These are phyloP conservation scores for Gymnopus androsaceus DNA, from an alignment of 1,284 basidiomycete genomes.

Conservation along the genomic window DNA sequence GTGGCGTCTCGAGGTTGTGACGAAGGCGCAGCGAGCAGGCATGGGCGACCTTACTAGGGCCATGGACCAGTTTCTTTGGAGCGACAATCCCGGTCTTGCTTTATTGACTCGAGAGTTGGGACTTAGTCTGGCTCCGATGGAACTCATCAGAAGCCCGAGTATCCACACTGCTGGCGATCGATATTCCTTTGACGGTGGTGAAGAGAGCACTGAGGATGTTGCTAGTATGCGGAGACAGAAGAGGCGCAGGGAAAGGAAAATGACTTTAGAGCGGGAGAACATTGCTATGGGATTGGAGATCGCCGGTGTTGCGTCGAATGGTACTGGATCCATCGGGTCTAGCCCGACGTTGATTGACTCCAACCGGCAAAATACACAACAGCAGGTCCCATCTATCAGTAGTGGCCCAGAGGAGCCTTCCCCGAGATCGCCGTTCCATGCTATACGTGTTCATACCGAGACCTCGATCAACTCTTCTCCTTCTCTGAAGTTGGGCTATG, in stretches of 20 bases:
- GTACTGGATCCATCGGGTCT: too few species aligned
- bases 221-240: slow-evolving; percentile 1
- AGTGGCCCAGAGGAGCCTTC: neutral
- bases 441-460: neutral
- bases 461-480: too few species aligned
- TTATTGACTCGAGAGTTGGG: neutral
- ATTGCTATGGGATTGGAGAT: slow-evolving; percentile 13
- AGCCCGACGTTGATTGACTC: neutral
- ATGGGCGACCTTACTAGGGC: slow-evolving; percentile 55
- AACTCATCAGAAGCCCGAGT: slow-evolving; percentile 7
- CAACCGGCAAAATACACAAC: neutral
- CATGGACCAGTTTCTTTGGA: slow-evolving; percentile 47
- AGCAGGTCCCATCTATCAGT: neutral
- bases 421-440: neutral
- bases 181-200: neutral
- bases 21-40: slow-evolving; percentile 54
- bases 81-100: slow-evolving; percentile 19
- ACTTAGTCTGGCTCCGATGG: neutral
- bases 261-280: slow-evolving; percentile 17
- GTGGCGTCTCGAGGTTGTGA: slow-evolving; percentile 53
- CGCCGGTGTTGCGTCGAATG: neutral
- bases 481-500: slow-evolving; percentile 12
- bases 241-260: slow-evolving; percentile 21
- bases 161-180: slow-evolving; percentile 2
- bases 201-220: slow-evolving; percentile 6